Base-by-base conservation (phyloP, 352 stramenopile genomes). In the Globisporangium canariense region DNA sequence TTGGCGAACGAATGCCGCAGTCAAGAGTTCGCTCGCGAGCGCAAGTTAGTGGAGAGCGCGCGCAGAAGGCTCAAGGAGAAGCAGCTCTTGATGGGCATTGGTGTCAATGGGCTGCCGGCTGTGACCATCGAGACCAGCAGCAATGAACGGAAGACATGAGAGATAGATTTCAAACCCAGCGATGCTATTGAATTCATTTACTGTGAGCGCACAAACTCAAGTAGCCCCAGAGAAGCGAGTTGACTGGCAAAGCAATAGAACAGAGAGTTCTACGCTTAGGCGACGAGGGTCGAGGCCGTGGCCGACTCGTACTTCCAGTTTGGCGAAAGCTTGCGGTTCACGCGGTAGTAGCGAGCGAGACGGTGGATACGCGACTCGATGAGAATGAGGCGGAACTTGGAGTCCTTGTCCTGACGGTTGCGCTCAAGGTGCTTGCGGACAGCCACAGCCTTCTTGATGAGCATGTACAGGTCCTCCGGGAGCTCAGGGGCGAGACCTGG, bases 401-500 rank as follows among this genome's bases (percentile, higher is more conserved):
- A 98, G 87, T 99, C 97, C 88, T 99, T 99, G 86, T 99, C 98
- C 82, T 99, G 97, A 78, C 97, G 92, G 88, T 99, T 99, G 70
- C 94, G 88, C 83, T 99, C 97, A 59, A 99, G 86, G 89, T 99
- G 97, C 89, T 99, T 99, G 76, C 98, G 94, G 43, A 99, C 97
- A 73, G 97, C 91, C 71, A 99, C 98, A 62, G 98, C 98, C 92
- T 99, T 99, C 95, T 99, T 99, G 91, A 99, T 99, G 60, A 99
- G 90, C 94, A 99, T 99, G 94, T 99, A 99, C 70, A 99, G 86
- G 88, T 99, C 98, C 86, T 99, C 98, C 38, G 98, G 98, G 67
- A 99, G 97, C 82, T 99, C 97, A 47, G 98, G 97, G 54, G 98
- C 97, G 46, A 99, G 91, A 76, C 97, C 84, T 94, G 77, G 6